Percentiles rank a stretch among this genome's conserved stretches.
phyloP scores from a whole-genome alignment of 768 basidiomycete genomes.

The Termitomyces heimii region DNA sequence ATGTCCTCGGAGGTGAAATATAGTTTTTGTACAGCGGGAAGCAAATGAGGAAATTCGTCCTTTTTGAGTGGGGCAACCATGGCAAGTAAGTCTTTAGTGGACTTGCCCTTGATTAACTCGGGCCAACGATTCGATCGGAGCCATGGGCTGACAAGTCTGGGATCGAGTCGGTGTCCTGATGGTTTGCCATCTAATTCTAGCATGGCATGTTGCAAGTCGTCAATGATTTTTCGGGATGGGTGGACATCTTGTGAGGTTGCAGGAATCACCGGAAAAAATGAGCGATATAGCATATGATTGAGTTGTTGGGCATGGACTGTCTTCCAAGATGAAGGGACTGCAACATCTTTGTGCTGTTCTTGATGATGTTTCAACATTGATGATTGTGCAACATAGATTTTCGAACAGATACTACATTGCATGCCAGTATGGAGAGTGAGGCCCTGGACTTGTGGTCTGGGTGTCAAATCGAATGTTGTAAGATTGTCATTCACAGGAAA shows the following conservation, averaged over 20 bases:
- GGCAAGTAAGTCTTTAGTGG: no score
- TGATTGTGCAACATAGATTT: neutral
- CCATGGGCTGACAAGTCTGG: no score
- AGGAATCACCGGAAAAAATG: neutral
- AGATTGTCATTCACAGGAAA: neutral
- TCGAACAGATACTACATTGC: neutral
- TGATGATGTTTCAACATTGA: neutral
- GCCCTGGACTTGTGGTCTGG: neutral
- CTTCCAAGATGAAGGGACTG: neutral
- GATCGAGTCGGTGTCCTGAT: no score
- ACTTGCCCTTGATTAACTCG: no score
- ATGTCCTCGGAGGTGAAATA: no score
- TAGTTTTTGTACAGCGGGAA: no score
- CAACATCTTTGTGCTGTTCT: neutral
- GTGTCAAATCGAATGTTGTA: neutral
- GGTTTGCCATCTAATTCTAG: no score
- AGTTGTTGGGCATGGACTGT: neutral
- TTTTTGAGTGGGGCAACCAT: no score
- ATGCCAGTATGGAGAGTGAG: neutral
- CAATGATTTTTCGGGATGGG: no score
- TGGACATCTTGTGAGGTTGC: neutral
- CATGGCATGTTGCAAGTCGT: no score
- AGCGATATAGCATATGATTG: neutral
- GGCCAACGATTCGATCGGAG: no score
- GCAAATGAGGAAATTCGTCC: no score